Percentiles rank a stretch among this genome's conserved stretches.
Conservation (phyloP, 306 rosid species). For the Senna siamea region DNA sequence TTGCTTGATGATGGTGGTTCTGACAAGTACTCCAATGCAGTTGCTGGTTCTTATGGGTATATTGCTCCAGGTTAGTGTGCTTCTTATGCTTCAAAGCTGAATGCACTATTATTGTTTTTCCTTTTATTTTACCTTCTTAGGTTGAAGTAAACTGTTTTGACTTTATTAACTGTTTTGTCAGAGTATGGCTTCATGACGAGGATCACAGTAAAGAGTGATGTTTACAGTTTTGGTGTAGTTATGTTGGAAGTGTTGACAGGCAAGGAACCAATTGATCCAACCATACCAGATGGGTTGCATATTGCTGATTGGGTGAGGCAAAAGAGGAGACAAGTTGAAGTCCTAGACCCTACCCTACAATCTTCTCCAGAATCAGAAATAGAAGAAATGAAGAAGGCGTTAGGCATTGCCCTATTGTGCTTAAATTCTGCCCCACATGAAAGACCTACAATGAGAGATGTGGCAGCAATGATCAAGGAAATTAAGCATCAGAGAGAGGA, state of each 20-base stretch:
- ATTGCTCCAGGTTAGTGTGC: conserved; percentile 67
- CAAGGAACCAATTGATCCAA: conserved; percentile 71
- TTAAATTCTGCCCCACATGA: conserved; percentile 55
- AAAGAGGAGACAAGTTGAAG: conserved; percentile 49
- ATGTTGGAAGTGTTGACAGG: conserved; percentile 66
- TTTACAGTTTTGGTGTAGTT: conserved; percentile 67
- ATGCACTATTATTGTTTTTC: too few species aligned
- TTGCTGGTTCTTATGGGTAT: conserved; percentile 74
- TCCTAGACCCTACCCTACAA: conserved; percentile 50
- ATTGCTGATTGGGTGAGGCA: conserved; percentile 67
- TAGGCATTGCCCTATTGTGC: conserved; percentile 63
- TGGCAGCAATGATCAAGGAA: conserved; percentile 65
- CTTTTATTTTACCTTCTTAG: too few species aligned
- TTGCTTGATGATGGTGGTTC: conserved; percentile 59
- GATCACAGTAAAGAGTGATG: conserved; percentile 70
- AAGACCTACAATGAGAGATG: conserved; percentile 72
- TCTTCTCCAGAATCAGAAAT: conserved; percentile 52
- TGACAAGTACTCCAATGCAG: conserved; percentile 52
- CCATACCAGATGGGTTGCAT: conserved; percentile 61
- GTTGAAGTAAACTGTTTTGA: too few species aligned
- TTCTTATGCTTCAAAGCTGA: neutral
- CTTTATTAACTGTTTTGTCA: too few species aligned
- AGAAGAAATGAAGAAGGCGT: conserved; percentile 63
- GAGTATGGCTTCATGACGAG: conserved; percentile 69
- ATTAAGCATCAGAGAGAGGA: conserved; percentile 58